Evolutionary conservation across 2,329 filamentous ascomycete species (phyloP), one percentile per base, ranked within the genome.

Genomic region (Coniochaeta sp.): DNA sequence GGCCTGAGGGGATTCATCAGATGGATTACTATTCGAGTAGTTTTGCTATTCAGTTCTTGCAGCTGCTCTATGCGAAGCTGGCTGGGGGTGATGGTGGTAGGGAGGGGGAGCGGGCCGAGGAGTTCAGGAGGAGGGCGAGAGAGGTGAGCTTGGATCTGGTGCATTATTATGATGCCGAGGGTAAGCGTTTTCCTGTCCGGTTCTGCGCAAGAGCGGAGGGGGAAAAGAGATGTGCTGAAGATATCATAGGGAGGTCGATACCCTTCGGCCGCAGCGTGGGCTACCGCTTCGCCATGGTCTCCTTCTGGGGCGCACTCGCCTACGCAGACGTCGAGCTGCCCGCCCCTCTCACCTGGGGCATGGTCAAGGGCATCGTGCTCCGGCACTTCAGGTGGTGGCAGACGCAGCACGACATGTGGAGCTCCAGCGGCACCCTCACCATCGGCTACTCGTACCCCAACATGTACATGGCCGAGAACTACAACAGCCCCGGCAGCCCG

Each of bases 1-100:
- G 90, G 0, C 90, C 90, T 0, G 86, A 88, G 67, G 86, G 86
- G 16, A 90, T 92, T 61, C 88, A 90, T 61, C 89, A 93, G 72
- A 91, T 93, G 86, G 89, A 93, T 71, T 93, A 93, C 69, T 93
- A 93, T 72, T 91, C 88, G 0, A 89, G 89, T 11, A 90, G 87
- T 61, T 93, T 92, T 69, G 90, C 89, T 1, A 93, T 93, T 60
- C 89, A 93, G 66, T 90, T 90, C 66, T 75, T 92, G 5, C 89
- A 93, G 70, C 81, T 93, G 0, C 77, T 93, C 0, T 93, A 93
- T 64, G 83, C 88, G 34, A 90, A 89, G 64, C 73, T 93, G 1
- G 88, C 87, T 1, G 86, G 80, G 1, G 81, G 88, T 1, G 80
- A 85, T 11, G 89, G 93, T 65, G 84, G 84, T 0, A 78, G 78